Conservation (phyloP, 257 asterid species). For the Nicotiana attenuata region DNA sequence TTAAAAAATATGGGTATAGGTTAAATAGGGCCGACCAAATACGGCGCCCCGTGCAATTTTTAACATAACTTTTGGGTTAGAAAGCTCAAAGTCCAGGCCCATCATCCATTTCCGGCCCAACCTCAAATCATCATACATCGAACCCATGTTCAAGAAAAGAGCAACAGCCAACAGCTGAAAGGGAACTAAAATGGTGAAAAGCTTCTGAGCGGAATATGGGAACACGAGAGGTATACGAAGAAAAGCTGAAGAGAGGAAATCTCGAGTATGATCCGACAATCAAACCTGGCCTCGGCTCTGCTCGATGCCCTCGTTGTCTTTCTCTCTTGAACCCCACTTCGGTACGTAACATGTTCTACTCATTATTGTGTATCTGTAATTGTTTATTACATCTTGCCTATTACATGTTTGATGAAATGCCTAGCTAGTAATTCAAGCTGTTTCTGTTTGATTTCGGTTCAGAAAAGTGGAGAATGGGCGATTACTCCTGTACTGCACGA, state of each 20-base stretch:
- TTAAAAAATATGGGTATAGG: too few relatives aligned
- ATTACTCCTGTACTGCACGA: constrained; percentile 61
- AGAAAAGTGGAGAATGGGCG: constrained; percentile 59
- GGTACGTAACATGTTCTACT: constrained; percentile 13
- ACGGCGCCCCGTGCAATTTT: too few relatives aligned
- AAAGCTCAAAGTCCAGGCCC: not conserved
- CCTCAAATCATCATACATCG: not conserved
- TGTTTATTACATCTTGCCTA: not conserved
- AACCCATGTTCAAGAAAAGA: not conserved
- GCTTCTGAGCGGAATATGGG: constrained; percentile 32
- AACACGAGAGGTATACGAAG: constrained; percentile 81
- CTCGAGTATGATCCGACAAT: constrained; percentile 70
- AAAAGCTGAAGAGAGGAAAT: constrained; percentile 62
- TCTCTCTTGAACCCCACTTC: constrained; percentile 47
- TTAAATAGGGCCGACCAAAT: too few relatives aligned
- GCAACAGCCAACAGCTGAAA: too few relatives aligned
- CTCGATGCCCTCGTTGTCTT: constrained; percentile 82
- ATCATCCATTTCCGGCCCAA: not conserved
- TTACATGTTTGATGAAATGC: constrained; percentile 25
- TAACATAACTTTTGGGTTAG: too few relatives aligned
- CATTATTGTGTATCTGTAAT: not conserved
- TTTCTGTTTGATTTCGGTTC: not conserved
- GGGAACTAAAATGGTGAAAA: not conserved
- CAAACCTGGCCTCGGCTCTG: constrained; percentile 72
- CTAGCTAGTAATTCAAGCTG: not conserved